Evolutionary conservation across 2,329 filamentous ascomycete species (phyloP).

Genomic region (Mariannaea elegans): DNA sequence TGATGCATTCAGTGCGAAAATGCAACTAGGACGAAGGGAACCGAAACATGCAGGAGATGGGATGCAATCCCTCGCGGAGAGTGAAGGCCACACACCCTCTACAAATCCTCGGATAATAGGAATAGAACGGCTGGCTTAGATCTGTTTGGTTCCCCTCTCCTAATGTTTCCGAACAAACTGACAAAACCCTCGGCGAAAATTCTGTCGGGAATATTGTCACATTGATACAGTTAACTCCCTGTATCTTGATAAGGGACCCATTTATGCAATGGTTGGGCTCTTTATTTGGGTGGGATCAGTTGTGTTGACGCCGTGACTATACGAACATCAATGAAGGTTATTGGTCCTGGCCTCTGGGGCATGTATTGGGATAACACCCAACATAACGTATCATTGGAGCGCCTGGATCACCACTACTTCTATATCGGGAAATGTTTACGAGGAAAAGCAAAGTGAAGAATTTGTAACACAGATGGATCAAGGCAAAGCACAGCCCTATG

Average conservation of each 20-base stretch:
- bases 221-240: not conserved
- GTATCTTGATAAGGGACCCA: not conserved
- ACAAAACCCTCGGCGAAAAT: not conserved
- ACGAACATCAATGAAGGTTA: not conserved
- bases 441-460: not conserved
- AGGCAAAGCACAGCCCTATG: not conserved
- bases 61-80: not conserved
- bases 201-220: not conserved
- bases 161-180: not conserved
- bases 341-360: not conserved
- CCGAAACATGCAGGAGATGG: not conserved
- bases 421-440: not conserved
- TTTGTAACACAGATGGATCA: not conserved
- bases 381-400: not conserved
- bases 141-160: not conserved
- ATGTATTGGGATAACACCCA: not conserved
- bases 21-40: constrained; percentile 15
- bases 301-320: not conserved
- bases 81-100: not conserved
- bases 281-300: not conserved
- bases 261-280: not conserved
- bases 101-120: not conserved
- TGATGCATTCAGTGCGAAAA: not conserved
- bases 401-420: not conserved
- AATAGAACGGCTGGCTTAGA: not conserved